These are phyloP conservation scores for Wickerhamiella domercqiae DNA, from an alignment of 805 yeast genomes.

Conservation along the genomic window DNA sequence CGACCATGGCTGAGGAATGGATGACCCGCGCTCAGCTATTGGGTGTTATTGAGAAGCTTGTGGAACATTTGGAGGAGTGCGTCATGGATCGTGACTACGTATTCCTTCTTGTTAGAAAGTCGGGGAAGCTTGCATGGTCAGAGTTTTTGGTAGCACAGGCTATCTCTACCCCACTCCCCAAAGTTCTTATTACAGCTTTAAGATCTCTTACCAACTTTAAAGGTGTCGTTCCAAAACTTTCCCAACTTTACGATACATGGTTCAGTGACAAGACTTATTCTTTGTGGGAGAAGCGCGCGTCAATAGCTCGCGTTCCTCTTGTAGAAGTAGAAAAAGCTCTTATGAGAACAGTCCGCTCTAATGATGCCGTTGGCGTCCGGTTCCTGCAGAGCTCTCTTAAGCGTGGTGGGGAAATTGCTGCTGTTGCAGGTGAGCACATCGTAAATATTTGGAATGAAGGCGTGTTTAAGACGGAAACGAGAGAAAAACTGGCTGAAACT, in stretches of 20 bases:
- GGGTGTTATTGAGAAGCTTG: conserved; percentile 25
- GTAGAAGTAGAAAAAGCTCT: conserved; percentile 41
- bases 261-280: conserved; percentile 18
- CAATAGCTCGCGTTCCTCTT: conserved; percentile 27
- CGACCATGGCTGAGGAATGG: conserved; percentile 25
- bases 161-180: conserved; percentile 33
- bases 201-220: conserved; percentile 29
- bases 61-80: conserved; percentile 30
- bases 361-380: conserved; percentile 47
- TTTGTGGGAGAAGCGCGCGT: conserved; percentile 10
- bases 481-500: conserved; percentile 41
- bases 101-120: conserved; percentile 22
- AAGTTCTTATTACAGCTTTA: conserved; percentile 39
- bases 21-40: conserved; percentile 49
- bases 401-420: conserved; percentile 27
- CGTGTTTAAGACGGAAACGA: conserved; percentile 38
- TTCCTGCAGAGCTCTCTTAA: conserved; percentile 41
- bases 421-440: conserved; percentile 36
- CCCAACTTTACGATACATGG: conserved; percentile 32
- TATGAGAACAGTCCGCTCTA: conserved; percentile 43
- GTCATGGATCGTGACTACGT: conserved; percentile 37
- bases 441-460: conserved; percentile 35
- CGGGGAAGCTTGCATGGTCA: conserved; percentile 18
- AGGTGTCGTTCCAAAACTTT: conserved; percentile 28
- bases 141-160: conserved; percentile 18